phyloP scores from a whole-genome alignment of 1,139 yeast species.

The Pichia sp. region DNA sequence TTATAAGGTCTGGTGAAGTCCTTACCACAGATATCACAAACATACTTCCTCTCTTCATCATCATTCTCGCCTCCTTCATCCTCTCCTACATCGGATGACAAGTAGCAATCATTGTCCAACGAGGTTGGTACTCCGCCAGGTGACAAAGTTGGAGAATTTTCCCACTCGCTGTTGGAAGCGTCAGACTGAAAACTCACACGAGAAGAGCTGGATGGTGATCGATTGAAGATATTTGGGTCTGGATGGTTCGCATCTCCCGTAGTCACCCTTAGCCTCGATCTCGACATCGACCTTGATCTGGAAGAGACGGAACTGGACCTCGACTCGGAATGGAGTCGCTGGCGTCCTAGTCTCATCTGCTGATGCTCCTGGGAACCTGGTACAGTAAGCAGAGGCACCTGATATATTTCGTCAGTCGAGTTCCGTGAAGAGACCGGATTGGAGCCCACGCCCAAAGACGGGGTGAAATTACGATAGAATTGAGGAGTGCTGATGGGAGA shows the following conservation, averaged over 20 bases:
- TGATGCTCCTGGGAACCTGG: conserved; percentile 14
- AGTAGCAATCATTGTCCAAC: background rate
- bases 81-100: conserved; percentile 16
- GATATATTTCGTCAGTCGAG: conserved; percentile 2
- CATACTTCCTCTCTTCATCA: conserved; percentile 41
- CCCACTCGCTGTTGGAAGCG: background rate
- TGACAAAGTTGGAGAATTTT: conserved; percentile 1
- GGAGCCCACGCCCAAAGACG: background rate
- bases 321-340: background rate
- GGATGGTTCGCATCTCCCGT: background rate
- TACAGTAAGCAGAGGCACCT: conserved; percentile 15
- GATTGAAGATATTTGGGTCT: background rate
- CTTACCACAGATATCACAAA: conserved; percentile 82
- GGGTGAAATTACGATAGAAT: conserved; percentile 1
- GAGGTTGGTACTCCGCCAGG: conserved; percentile 7
- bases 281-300: conserved; percentile 10
- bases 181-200: background rate
- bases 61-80: conserved; percentile 15
- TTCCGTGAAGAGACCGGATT: conserved; percentile 4
- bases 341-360: conserved; percentile 13
- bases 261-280: background rate
- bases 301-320: conserved; percentile 19
- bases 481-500: conserved; percentile 2
- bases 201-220: conserved; percentile 3
- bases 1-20: conserved; percentile 90